These are phyloP conservation scores for Vaccinium darrowii DNA, from an alignment of 148 eudicot genomes.

Conservation along the genomic window DNA sequence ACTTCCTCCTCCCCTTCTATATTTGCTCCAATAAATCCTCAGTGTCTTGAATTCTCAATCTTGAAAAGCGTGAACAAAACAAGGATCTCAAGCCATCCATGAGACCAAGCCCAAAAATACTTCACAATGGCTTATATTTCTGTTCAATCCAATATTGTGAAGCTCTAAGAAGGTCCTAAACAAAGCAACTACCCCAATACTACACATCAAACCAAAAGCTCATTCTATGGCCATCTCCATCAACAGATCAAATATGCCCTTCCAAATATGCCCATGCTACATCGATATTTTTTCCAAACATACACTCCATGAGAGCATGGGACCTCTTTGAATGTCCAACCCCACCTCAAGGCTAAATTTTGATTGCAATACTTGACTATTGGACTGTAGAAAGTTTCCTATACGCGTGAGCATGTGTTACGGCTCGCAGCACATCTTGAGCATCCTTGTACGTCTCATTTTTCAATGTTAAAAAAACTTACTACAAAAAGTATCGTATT, in stretches of 20 bases:
- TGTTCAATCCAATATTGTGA: neutral
- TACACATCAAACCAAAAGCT: neutral
- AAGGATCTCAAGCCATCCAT: neutral
- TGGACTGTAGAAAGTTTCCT: neutral
- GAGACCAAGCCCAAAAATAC: neutral
- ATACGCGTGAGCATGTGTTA: neutral
- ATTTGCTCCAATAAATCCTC: neutral
- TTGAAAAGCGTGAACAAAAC: neutral
- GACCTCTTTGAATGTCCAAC: neutral
- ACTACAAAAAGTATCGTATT: neutral
- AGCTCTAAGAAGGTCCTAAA: neutral
- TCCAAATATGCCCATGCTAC: neutral
- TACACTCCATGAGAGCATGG: neutral
- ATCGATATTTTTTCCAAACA: neutral
- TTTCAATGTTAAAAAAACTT: too few species aligned
- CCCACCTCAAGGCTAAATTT: neutral
- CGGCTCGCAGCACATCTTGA: neutral
- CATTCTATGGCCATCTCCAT: neutral
- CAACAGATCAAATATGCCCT: neutral
- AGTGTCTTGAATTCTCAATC: neutral
- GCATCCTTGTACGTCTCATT: neutral
- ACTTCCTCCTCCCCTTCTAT: neutral
- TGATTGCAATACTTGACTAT: neutral
- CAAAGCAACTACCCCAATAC: neutral
- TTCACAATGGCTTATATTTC: neutral